Evolutionary conservation across 176 grass and related monocot genomes (phyloP), one percentile per base, ranked within the genome.

Genomic region (barley (Hordeum vulgare)): DNA sequence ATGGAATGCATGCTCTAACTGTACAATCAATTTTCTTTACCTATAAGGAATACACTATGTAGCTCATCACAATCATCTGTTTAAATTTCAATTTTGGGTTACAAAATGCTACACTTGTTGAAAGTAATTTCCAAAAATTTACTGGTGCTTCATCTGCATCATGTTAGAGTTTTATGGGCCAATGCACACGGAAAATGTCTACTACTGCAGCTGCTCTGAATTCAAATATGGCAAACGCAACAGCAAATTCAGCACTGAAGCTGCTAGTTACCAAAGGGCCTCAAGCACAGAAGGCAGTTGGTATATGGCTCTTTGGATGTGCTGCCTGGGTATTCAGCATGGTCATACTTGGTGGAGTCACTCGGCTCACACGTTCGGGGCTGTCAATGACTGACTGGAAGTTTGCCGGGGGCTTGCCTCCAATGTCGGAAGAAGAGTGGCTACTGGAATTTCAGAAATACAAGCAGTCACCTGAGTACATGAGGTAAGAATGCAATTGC

Each of bases 371-470:
- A 64, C 93, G 93, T 68, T 99, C 93, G 45, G 96, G 96, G 41
- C 20, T 99, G 70, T 96, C 96, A 70, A 99, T 99, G 96, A 99
- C 93, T 56, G 93, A 99, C 58, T 99, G 96, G 93, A 99, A 96
- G 65, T 96, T 99, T 56, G 87, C 91, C 3, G 96, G 96, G 58
- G 37, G 65, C 25, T 90, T 94, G 69, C 96, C 96, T 94, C 96
- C 96, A 56, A 35, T 99, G 58, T 90, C 91, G 27, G 78, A 96
- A 4, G 63, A 95, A 57, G 77, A 90, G 20, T 96, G 96, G 96
- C 17, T 64, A 74, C n/a, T 78, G 74, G 96, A 99, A 81, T 96
- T 96, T 58, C 54, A 96, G 71, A 96, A 94, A 85, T 98, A 98
- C 77, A 92, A 96, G 86, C 76, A 86, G 24, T 98, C 93, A 0